These are phyloP conservation scores for Closterium sp. DNA, from an alignment of 139 green algal genomes.

Conservation along the genomic window DNA sequence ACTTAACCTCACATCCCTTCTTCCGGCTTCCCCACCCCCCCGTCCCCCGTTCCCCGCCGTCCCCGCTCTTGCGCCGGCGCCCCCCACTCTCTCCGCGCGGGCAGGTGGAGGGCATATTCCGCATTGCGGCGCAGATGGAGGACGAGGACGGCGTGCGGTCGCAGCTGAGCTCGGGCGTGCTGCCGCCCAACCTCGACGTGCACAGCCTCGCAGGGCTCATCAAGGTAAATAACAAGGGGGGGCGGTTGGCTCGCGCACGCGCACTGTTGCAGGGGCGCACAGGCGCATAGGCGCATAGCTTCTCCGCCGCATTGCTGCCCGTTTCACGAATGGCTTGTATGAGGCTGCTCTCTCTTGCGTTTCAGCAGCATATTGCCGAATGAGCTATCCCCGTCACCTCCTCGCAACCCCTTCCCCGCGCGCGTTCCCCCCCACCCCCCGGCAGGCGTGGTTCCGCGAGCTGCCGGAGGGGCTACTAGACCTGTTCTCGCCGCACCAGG, in stretches of 20 bases:
- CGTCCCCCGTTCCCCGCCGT: background rate
- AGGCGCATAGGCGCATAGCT: no score
- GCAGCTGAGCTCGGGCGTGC: constrained; percentile 11
- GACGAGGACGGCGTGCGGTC: constrained; percentile 13
- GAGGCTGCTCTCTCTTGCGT: no score
- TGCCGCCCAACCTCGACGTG: constrained; percentile 1
- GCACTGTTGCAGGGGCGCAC: no score
- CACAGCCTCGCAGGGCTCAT: constrained; percentile 12
- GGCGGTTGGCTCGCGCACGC: background rate
- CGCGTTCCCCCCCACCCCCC: background rate
- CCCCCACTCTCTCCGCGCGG: no score
- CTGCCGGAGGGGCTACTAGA: constrained; percentile 7
- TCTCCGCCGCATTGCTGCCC: no score
- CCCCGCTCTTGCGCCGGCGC: no score
- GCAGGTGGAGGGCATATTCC: constrained; percentile 19
- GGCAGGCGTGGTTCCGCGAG: constrained; percentile 24
- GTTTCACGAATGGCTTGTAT: background rate
- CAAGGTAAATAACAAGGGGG: background rate
- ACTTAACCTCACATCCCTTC: no score
- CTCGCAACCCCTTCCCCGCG: background rate
- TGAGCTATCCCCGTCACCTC: no score
- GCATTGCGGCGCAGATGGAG: constrained; percentile 9
- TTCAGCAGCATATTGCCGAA: no score
- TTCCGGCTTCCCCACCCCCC: no score
- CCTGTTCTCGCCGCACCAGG: constrained; percentile 9